Conservation (phyloP, 768 basidiomycete genomes). For the Hypholoma sublateritium region DNA sequence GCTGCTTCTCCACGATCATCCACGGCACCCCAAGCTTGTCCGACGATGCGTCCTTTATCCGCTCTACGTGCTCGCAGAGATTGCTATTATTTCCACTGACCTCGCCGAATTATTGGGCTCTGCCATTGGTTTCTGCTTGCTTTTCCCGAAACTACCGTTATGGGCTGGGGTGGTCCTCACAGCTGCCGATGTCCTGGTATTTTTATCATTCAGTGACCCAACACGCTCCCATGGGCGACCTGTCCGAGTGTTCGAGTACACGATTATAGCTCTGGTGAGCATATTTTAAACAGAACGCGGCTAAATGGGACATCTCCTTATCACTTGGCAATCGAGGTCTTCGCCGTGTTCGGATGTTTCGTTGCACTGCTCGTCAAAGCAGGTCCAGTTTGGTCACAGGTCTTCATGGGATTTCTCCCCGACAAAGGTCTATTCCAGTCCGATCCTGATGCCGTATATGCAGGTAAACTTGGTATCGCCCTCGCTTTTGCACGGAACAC, state of each 20-base stretch:
- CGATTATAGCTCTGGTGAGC: conserved; percentile 54
- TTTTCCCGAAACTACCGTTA: conserved; percentile 57
- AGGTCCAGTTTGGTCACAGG: conserved; percentile 61
- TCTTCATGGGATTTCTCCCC: conserved; percentile 71
- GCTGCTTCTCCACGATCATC: conserved; percentile 51
- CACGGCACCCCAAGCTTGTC: conserved; percentile 44
- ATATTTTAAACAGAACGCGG: conserved; percentile 16
- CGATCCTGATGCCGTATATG: conserved; percentile 49
- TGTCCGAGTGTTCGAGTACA: conserved; percentile 55
- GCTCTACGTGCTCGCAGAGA: conserved; percentile 51
- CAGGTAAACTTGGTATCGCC: conserved; percentile 34
- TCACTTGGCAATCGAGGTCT: conserved; percentile 34
- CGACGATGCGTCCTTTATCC: conserved; percentile 54
- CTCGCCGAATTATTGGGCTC: conserved; percentile 69
- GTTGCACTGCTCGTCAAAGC: conserved; percentile 62
- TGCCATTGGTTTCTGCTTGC: conserved; percentile 67
- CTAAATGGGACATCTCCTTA: conserved; percentile 13
- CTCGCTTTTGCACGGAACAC: neutral
- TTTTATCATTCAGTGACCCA: conserved; percentile 63
- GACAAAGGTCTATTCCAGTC: conserved; percentile 49
- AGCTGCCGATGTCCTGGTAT: conserved; percentile 55
- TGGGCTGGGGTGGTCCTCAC: conserved; percentile 59
- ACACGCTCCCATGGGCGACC: conserved; percentile 50
- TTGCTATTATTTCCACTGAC: conserved; percentile 68
- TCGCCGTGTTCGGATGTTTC: conserved; percentile 69